Evolutionary conservation across 1,284 basidiomycete species (phyloP).

Genomic region (Prillingera fragicola): DNA sequence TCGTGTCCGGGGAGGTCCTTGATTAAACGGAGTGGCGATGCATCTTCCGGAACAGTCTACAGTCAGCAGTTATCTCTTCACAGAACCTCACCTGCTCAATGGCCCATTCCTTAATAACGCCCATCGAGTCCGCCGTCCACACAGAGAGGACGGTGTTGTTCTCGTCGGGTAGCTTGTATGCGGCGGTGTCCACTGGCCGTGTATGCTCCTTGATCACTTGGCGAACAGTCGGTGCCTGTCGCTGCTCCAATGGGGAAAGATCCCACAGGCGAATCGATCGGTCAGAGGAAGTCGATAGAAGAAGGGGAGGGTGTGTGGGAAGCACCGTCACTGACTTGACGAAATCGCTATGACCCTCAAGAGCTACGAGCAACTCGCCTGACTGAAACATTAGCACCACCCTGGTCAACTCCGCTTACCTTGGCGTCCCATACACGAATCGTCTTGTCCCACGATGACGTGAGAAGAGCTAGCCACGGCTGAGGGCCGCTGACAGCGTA

Average conservation of each 20-base stretch:
- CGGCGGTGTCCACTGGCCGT: constrained; percentile 26
- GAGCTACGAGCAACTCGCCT: constrained; percentile 61
- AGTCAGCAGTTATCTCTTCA: constrained; percentile 55
- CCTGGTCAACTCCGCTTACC: constrained; percentile 49
- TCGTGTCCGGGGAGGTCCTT: constrained; percentile 48
- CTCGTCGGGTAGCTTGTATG: constrained; percentile 44
- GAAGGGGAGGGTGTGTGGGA: constrained; percentile 53
- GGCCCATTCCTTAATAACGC: constrained; percentile 58
- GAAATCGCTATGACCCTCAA: constrained; percentile 77
- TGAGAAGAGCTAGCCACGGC: constrained; percentile 54
- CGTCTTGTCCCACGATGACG: constrained; percentile 88
- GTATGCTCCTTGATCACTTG: constrained; percentile 34
- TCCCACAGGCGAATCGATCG: constrained; percentile 85
- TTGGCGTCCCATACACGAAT: constrained; percentile 75
- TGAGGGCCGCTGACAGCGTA: constrained; percentile 38
- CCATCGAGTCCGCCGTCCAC: constrained; percentile 81
- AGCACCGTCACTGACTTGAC: constrained; percentile 72
- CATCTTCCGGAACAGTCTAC: not conserved
- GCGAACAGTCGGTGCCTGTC: constrained; percentile 59
- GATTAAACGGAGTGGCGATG: constrained; percentile 12
- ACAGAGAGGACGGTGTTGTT: constrained; percentile 45
- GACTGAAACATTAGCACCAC: constrained; percentile 52
- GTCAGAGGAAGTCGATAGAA: constrained; percentile 86
- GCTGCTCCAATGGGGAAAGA: constrained; percentile 41
- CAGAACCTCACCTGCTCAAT: constrained; percentile 20